Evolutionary conservation across 1,284 basidiomycete species (phyloP), one percentile per base, ranked within the genome.

Genomic region (Meira miltonrushii): DNA sequence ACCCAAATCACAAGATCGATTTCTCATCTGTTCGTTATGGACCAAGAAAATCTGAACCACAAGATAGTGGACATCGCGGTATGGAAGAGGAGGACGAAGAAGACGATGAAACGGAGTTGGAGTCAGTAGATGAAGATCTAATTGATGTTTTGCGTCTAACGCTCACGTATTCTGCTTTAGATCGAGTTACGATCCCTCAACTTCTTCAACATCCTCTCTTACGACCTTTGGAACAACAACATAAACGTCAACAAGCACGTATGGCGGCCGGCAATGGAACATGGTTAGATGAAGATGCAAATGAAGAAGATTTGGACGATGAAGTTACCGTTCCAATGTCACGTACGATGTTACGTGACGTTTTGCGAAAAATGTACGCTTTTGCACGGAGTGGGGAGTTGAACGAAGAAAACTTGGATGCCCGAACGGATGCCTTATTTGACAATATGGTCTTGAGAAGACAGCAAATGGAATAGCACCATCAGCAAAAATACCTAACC

Each of bases 171-270:
- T 83, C 85, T 64, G 84, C 88, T 17, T 90, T 89, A 78, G 85
- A 88, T 66, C 81, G 91, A 47, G 85, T 86, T 60, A 86, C 87
- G n/a, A 92, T 94, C 67, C 89, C 90, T 1, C 85, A 82, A 61
- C 66, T 84, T 50, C 66, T 83, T 25, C 56, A 71, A 21, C 79
- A 82, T 67, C 78, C 79, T 38, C 82, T 81, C 63, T 67, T 82
- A 59, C 48, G 58, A 21, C 59, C 54, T 25, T 7, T 48, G 6
- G 12, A 25, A 25, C 12, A 48, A 17, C 12, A 48, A 48, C 17
- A 21, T 21, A 15, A 21, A n/a, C 41, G 48, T 28, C 23, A n/a
- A 50, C 13, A 23, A 38, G 15, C 17, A 23, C 17, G 48, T 50
- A 12, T 10, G 48, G 21, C n/a, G 6, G 33, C 48, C 3, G 23